Base-by-base conservation (phyloP, 2,329 filamentous ascomycete genomes). In the Colletotrichum sp. region DNA sequence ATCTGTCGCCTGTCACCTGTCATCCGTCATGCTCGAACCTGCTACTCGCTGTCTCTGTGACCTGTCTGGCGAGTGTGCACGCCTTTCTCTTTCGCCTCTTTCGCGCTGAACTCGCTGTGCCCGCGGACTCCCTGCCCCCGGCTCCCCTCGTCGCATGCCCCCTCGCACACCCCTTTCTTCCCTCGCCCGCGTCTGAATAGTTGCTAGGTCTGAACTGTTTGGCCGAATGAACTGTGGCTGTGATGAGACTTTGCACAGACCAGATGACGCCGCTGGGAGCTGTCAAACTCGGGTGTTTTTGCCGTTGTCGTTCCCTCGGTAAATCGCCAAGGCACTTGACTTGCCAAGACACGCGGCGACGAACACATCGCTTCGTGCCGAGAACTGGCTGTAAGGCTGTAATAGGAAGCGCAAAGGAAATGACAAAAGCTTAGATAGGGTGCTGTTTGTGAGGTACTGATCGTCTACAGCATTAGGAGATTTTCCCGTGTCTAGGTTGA, bases 1-100 rank as follows among this genome's bases (percentile, higher is more conserved):
- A 55, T 34, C 66, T 60, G 52, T 57, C 30, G n/a, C 26, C 43
- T 74, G 72, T 67, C 68, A 72, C 38, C 72, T 75, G 72, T 64
- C 72, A 75, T 52, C 61, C 48, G 36, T 55, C 52, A 67, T 63
- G 60, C 68, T 58, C 32, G 52, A 52, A 66, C 43, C 28, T 34
- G n/a, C 48, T 6, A n/a, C n/a, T 48, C 32, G 65, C 43, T 34
- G 43, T 57, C 4, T 43, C 36, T 43, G 36, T 6, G 15, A 8
- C 7, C 18, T 48, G 38, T 48, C 38, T n/a, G 38, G 18, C 38
- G 38, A 7, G 18, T 48, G 18, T n/a, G 38, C 38, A 48, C 38
- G 38, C 38, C 38, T 48, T n/a, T 48, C 6, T 2, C 38, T 48
- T 48, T 48, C 58, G 28, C 28, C 30, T n/a, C 28, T 30, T 34